Evolutionary conservation across 306 rosid genomes (phyloP), one percentile per base, ranked within the genome.

Genomic region (Cicer bijugum): DNA sequence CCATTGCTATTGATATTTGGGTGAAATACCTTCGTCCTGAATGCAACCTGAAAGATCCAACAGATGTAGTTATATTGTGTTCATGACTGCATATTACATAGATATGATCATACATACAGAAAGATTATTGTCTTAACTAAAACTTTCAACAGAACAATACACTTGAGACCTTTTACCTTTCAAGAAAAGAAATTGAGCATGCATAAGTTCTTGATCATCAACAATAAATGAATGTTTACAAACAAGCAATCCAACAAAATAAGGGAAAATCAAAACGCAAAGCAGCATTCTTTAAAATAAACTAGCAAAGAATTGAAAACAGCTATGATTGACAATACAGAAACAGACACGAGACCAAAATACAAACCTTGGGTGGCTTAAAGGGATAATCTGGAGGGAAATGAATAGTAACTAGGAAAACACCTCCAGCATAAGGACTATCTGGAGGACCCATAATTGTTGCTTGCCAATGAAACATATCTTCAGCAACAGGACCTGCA

Each of bases 391-490:
- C 60, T 16, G 60, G 60, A 53, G 60, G 60, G 19, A 53, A 53
- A 53, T 53, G 96, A 79, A 90, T 88, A 60, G 91, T 88, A 72
- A 86, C 88, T 60, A 88, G 84, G 84, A 90, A 90, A 62, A 90
- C 91, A 12, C 91, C 93, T 20, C 91, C 96, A 4, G 93, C 89
- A 75, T 90, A 88, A 39, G 91, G 96, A 81, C 96, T 90, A 74
- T 87, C 96, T 9, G 90, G 85, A 55, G 96, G 93, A n/a, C 96
- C 93, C 89, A 90, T 90, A 51, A 88, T 88, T 2, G 96, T 90
- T 58, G 93, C 96, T 84, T 90, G 96, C 60, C 60, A 53, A 17
- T 53, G 60, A 17, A 53, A 53, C 60, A 53, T 53, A 17, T 53
- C 60, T 53, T 91, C 94, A 45, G 90, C 97, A 48, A 88, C 94